These are phyloP conservation scores for Boeremia exigua DNA, from an alignment of 2,329 filamentous ascomycete species.

Conservation along the genomic window DNA sequence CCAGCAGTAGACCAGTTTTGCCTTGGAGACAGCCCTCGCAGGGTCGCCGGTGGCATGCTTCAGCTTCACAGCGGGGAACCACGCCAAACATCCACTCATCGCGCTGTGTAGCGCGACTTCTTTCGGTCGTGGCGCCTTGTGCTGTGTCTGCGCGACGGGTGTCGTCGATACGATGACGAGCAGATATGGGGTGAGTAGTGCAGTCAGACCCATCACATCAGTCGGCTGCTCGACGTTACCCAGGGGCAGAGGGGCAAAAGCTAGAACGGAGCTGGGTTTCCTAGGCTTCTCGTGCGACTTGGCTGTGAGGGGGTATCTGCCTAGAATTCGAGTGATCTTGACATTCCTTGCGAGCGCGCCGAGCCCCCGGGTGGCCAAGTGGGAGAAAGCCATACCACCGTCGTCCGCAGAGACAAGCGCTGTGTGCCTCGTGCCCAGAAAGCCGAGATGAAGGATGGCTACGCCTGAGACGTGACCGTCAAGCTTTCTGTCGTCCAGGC, in stretches of 20 bases:
- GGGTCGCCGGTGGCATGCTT: slow-evolving; percentile 74
- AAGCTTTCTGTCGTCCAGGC: slow-evolving; percentile 67
- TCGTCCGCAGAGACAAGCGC: slow-evolving; percentile 95
- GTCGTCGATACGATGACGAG: slow-evolving; percentile 97
- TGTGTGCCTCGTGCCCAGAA: slow-evolving; percentile 90
- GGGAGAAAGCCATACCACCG: slow-evolving; percentile 96
- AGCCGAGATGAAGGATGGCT: slow-evolving; percentile 88
- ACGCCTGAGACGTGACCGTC: slow-evolving; percentile 85
- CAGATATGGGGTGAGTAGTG: slow-evolving; percentile 93
- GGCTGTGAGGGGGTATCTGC: slow-evolving; percentile 80
- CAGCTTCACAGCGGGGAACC: slow-evolving; percentile 95
- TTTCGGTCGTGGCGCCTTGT: slow-evolving; percentile 90
- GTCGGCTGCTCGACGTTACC: slow-evolving; percentile 93
- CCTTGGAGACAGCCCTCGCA: slow-evolving; percentile 73
- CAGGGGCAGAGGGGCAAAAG: slow-evolving; percentile 86
- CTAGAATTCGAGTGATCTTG: slow-evolving; percentile 88
- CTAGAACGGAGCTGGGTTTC: slow-evolving; percentile 93
- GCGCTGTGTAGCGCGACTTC: slow-evolving; percentile 88
- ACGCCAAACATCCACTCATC: slow-evolving; percentile 91
- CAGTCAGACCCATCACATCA: slow-evolving; percentile 87
- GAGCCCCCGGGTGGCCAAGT: slow-evolving; percentile 89
- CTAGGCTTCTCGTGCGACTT: slow-evolving; percentile 68
- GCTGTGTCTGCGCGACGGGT: slow-evolving; percentile 92
- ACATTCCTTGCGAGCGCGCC: slow-evolving; percentile 84
- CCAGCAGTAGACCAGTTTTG: slow-evolving; percentile 97